A percentile compares a stretch with the other conserved stretches of the same genome.
These are phyloP conservation scores for Collybiopsis luxurians DNA, from an alignment of 768 basidiomycete genomes.

Conservation along the genomic window DNA sequence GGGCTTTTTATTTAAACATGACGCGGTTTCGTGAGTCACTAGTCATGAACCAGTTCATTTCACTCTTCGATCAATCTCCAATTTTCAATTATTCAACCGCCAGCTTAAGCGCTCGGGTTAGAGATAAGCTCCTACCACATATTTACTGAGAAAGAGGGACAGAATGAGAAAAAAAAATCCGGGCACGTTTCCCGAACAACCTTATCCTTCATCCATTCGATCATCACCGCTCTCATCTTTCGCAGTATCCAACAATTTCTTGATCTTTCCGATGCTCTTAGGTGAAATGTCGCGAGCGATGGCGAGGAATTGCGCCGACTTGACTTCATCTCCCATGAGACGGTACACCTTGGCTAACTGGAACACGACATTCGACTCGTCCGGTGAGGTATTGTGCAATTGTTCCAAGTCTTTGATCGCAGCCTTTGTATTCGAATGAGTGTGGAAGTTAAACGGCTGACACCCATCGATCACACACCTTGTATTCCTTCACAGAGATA, in stretches of 20 bases:
- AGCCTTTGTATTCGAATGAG: slow-evolving; percentile 44
- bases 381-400: slow-evolving; percentile 80
- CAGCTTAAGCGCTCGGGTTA: neutral
- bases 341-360: slow-evolving; percentile 92
- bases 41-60: slow-evolving; percentile 5
- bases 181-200: neutral
- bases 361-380: slow-evolving; percentile 96
- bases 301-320: slow-evolving; percentile 83
- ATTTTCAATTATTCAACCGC: neutral
- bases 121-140: neutral
- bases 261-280: slow-evolving; percentile 81
- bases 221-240: slow-evolving; percentile 61
- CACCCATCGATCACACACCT: slow-evolving; percentile 51
- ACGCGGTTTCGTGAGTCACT: neutral
- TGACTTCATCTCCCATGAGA: slow-evolving; percentile 70
- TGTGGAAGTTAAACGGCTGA: slow-evolving; percentile 15
- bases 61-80: slow-evolving; percentile 2
- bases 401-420: slow-evolving; percentile 81
- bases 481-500: slow-evolving; percentile 79
- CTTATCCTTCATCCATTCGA: slow-evolving; percentile 76
- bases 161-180: neutral
- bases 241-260: slow-evolving; percentile 70
- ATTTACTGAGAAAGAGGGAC: neutral
- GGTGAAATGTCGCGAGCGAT: slow-evolving; percentile 93
- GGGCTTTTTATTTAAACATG: neutral